Evolutionary conservation across 2,329 filamentous ascomycete species (phyloP), one percentile per base, ranked within the genome.

Genomic region (Ophiosphaerella korrae): DNA sequence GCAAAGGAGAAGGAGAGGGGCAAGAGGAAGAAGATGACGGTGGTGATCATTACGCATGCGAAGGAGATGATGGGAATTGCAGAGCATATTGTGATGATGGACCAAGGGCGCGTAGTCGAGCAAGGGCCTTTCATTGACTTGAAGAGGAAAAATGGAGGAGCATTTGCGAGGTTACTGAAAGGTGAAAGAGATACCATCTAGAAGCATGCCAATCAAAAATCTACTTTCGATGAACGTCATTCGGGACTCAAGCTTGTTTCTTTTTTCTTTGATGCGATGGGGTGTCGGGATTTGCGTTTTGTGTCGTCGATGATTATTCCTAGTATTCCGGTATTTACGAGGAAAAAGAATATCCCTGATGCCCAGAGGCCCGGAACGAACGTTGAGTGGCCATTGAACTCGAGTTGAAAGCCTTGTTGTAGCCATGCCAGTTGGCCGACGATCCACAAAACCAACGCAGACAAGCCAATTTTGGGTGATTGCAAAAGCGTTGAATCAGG

Each of bases 281-380:
- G 7, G 12, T 12, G 33, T 45, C 37, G 9, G 36, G 9, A 18
- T 56, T 62, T 37, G 24, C 39, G 42, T 39, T 53, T 66, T 5
- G 64, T 62, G 72, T 97, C 94, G 2, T 71, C 70, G 6, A 97
- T 82, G 37, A 97, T 86, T 40, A 95, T 78, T 0, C 90, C 89
- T 34, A 99, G 71, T 47, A 97, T 90, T 86, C 90, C 95, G 61
- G 86, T 87, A 71, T 99, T 97, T 13, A 92, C 83, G 1, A 85
- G 72, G 70, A 97, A 97, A 76, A 99, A 97, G 0, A 77, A 76
- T 12, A 96, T 72, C 0, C 89, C 88, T 0, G 90, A 81, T 0
- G 83, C 57, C 85, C 90, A 97, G 1, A 99, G 77, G 0, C 92
- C 92, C 0, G 92, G 92, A 8, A 91, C 82, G 68, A 97, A 99